A percentile compares a stretch with the other conserved stretches of the same genome.
Evolutionary conservation across 1,284 basidiomycete species (phyloP).

Genomic region (Irpex lacteus): DNA sequence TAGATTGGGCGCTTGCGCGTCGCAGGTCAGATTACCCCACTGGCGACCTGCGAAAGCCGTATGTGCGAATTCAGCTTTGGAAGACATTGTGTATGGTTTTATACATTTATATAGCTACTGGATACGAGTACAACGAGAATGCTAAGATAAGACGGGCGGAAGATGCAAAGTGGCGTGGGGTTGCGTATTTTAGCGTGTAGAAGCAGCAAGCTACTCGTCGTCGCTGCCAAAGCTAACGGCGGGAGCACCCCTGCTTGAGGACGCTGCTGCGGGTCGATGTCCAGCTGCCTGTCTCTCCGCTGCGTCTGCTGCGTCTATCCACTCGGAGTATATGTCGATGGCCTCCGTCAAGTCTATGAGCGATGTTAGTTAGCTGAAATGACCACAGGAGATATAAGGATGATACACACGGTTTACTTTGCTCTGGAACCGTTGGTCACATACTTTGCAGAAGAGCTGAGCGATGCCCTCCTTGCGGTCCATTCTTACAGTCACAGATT

Average conservation of each 20-base stretch:
- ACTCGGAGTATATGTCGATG: slow-evolving; percentile 88
- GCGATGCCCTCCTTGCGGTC: slow-evolving; percentile 82
- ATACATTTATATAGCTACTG: neutral
- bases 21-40: neutral
- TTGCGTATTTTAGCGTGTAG: neutral
- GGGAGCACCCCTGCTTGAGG: slow-evolving; percentile 49
- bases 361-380: slow-evolving; percentile 5
- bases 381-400: slow-evolving; percentile 14
- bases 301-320: slow-evolving; percentile 89
- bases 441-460: slow-evolving; percentile 74
- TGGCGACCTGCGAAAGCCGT: neutral
- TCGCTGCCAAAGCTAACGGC: slow-evolving; percentile 38
- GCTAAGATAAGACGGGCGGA: neutral
- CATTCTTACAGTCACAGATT: slow-evolving; percentile 83
- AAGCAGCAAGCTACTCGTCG: slow-evolving; percentile 36
- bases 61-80: no score
- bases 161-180: neutral
- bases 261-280: slow-evolving; percentile 52
- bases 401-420: slow-evolving; percentile 75
- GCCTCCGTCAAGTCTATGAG: slow-evolving; percentile 80
- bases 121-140: neutral
- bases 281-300: slow-evolving; percentile 62
- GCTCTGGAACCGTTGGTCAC: slow-evolving; percentile 80
- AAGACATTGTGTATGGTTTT: neutral
- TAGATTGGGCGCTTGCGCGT: neutral